Base-by-base conservation (phyloP, 2,329 filamentous ascomycete species). In the Fonsecaea pedrosoi region DNA sequence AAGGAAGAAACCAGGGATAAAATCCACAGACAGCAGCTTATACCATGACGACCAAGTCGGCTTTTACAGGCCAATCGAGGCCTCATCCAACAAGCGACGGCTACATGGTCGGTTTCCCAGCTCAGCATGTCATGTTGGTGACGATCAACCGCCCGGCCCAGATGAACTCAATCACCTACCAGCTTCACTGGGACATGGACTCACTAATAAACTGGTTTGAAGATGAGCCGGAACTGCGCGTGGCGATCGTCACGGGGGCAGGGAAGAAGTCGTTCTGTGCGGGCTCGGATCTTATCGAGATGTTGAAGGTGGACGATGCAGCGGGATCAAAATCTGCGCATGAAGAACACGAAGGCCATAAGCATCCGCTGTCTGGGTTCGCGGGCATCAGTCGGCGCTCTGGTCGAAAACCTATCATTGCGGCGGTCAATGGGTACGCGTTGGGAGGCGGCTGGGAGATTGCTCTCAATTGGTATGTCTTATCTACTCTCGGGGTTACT, bases 381-480 rank as follows among this genome's bases (percentile, higher is more conserved):
- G 79, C 76, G 34, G 80, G 78, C 0, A 75, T 72, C 9, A 68
- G 86, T 60, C 87, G 90, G 70, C 83, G 90, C 32, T 77, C 78
- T 3, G 90, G 90, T 55, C 87, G 86, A 77, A 94, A 94, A 74
- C 91, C 91, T 5, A 83, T 94, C 62, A 85, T 94, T 34, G 89
- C 88, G 1, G 91, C 91, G 1, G 89, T 94, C 25, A 92, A 92
- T 74, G 91, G 91, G 6, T 80, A 90, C 18, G 91, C 89, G 67
- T 83, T 91, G 54, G 91, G 91, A 40, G 91, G 91, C 62, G 91
- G 90, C 1, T 89, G 90, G 77, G 91, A 94, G 81, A 92, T 93
- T 62, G 70, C 71, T 30, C 50, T 72, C 34, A 72, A 72, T 58
- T 72, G 70, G 70, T 72, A 42, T 62, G 68, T 37, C 35, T 25